Conservation (phyloP, 1,284 basidiomycete species). For the Ceratobasidium sp. region DNA sequence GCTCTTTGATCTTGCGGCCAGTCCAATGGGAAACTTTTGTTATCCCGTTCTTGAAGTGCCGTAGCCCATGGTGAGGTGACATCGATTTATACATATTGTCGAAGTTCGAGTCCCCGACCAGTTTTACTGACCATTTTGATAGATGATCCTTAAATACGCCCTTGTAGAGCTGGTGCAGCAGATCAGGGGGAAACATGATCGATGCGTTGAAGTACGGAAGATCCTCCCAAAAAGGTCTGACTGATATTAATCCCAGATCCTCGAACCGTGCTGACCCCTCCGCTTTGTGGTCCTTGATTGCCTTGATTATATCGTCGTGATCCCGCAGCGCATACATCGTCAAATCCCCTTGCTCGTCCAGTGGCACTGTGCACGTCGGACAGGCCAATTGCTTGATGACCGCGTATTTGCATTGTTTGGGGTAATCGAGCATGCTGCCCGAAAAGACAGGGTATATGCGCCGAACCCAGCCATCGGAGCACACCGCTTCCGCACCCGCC, state of each 20-base stretch:
- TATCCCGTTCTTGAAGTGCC: constrained; percentile 37
- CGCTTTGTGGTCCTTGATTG: background rate
- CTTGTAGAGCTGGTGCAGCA: constrained; percentile 49
- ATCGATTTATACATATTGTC: constrained; percentile 33
- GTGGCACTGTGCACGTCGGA: constrained; percentile 20
- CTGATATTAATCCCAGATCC: background rate
- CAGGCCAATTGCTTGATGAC: constrained; percentile 17
- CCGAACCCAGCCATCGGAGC: constrained; percentile 30
- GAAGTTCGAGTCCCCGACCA: constrained; percentile 19
- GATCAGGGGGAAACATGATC: constrained; percentile 44
- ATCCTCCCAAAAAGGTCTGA: constrained; percentile 45
- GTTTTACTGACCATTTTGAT: constrained; percentile 39
- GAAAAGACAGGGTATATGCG: constrained; percentile 33
- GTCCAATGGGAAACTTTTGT: constrained; percentile 47
- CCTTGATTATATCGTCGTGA: background rate
- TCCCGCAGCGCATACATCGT: background rate
- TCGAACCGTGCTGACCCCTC: background rate
- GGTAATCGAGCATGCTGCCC: constrained; percentile 36
- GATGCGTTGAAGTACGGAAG: constrained; percentile 45
- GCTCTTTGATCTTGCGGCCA: constrained; percentile 48
- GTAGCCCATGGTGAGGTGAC: constrained; percentile 23
- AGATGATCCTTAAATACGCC: constrained; percentile 47
- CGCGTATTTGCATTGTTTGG: constrained; percentile 39
- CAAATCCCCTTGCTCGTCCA: background rate
- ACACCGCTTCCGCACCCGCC: constrained; percentile 8